Base-by-base conservation (phyloP, 176 grass and related monocot genomes). In the Luzula sylvatica region DNA sequence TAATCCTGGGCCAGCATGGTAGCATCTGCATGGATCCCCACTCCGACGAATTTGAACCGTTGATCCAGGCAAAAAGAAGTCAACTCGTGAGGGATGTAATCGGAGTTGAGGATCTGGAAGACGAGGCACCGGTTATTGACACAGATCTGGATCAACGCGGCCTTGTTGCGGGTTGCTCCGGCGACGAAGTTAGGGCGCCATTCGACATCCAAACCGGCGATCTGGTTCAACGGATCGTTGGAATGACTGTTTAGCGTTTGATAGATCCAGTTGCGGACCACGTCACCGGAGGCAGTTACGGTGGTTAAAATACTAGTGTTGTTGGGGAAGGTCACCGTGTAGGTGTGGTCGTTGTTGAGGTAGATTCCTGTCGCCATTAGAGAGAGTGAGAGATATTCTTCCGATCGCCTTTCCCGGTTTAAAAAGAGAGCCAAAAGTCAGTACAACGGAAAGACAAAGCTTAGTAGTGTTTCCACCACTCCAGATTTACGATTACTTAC, bases 141-240 rank as follows among this genome's bases (percentile, higher is more conserved):
- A 65, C 80, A 88, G 38, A 95, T 68, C 52, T 81, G 79, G 59
- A 88, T 65, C 23, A 74, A 27, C 21, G 72, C 88, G 0, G 68
- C 61, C 6, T 42, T 68, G 48, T 87, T 80, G 20, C 57, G 60
- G 1, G 21, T n/a, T 7, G 25, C 5, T 50, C 23, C 25, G 30
- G 6, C 21, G 29, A 7, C 2, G 61, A 18, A 53, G 35, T 26
- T 38, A 15, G 83, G 76, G 23, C 72, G 72, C 79, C 87, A 87
- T 71, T 94, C 78, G 58, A 76, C 51, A 54, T 83, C 87, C 11
- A 94, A 26, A 21, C 82, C 82, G 28, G 70, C 82, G 72, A 70
- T 19, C 26, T 76, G 48, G 49, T 21, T 12, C 29, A 22, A 0
- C 29, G 55, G 61, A 61, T 29, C 29, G 18, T 30, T 5, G 28